Base-by-base conservation (phyloP, 257 asterid genomes). In the Petunia secreta region DNA sequence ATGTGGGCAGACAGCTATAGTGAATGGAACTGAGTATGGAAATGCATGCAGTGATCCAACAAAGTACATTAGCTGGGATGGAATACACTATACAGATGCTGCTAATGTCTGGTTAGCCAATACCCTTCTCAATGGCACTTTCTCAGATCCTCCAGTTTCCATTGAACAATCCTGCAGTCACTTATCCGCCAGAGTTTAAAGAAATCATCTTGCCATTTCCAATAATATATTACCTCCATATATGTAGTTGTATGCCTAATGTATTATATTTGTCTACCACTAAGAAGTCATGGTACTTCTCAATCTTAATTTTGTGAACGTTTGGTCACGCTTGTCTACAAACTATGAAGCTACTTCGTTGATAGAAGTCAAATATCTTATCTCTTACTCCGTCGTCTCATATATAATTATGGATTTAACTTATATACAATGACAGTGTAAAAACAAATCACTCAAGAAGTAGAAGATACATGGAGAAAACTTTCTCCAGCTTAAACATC, bases 31-130 rank as follows among this genome's bases (percentile, higher is more conserved):
- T n/a, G 66, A 63, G 6, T 11, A 68, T 3, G 82, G 85, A 11
- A 79, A 84, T 48, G 82, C 87, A 6, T 86, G 92, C 55, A 80
- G 48, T 73, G 63, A 87, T 76, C 75, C 88, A 2, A 62, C 77
- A 1, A 55, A 75, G 13, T 82, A 63, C 60, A 82, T 87, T 62
- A 89, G 86, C 39, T 89, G 92, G 92, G 92, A 89, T 66, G 91
- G 91, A 10, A 79, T 76, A 52, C 91, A 89, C 58, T 87, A 89
- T 76, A 79, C 90, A 0, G 83, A 89, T 25, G 87, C 88, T 11
- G 89, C 91, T 1, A 89, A 89, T 37, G n/a, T 36, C 4, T 25
- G 69, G 57, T 4, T 82, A 39, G 81, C 85, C 2, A 58, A 62
- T 1, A 5, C 37, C 1, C 36, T 82, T 48, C 85, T 85, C 34